Percentiles rank a stretch among this genome's conserved stretches.
These are phyloP conservation scores for Penicillium waksmanii DNA, from an alignment of 495 filamentous ascomycete species.

Conservation along the genomic window DNA sequence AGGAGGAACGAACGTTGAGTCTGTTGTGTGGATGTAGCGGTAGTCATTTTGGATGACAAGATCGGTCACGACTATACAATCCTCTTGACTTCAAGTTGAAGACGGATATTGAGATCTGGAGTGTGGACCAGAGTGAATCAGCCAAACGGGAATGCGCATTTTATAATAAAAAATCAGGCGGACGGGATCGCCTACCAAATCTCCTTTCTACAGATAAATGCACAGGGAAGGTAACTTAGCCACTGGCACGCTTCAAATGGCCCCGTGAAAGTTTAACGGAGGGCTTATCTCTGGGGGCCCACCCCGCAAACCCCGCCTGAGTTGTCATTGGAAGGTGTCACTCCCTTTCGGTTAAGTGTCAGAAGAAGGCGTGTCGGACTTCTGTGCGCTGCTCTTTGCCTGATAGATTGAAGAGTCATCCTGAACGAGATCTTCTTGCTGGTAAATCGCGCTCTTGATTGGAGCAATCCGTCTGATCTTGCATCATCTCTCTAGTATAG, in stretches of 20 bases:
- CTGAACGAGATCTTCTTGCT: not conserved
- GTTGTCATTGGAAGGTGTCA: conserved; percentile 25
- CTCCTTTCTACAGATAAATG: not conserved
- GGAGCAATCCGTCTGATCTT: no score
- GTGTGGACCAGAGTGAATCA: not conserved
- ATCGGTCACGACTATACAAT: no score
- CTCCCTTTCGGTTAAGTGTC: not conserved
- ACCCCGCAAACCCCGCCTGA: conserved; percentile 14
- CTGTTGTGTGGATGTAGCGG: conserved; percentile 25
- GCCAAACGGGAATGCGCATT: no score
- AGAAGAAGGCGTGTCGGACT: conserved; percentile 7
- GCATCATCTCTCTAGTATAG: no score
- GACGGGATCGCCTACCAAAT: not conserved
- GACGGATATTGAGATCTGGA: not conserved
- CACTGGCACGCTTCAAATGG: not conserved
- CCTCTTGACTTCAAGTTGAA: no score
- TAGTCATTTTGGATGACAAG: conserved; percentile 24
- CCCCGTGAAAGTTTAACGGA: conserved; percentile 6
- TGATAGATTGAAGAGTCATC: not conserved
- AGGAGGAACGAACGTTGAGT: conserved; percentile 22
- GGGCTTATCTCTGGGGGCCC: conserved; percentile 24
- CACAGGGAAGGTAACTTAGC: not conserved
- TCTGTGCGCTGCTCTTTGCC: conserved; percentile 6
- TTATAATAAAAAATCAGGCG: not conserved
- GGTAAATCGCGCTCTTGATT: no score